Conservation (phyloP, 1,284 basidiomycete genomes). For the Flammula alnicola region DNA sequence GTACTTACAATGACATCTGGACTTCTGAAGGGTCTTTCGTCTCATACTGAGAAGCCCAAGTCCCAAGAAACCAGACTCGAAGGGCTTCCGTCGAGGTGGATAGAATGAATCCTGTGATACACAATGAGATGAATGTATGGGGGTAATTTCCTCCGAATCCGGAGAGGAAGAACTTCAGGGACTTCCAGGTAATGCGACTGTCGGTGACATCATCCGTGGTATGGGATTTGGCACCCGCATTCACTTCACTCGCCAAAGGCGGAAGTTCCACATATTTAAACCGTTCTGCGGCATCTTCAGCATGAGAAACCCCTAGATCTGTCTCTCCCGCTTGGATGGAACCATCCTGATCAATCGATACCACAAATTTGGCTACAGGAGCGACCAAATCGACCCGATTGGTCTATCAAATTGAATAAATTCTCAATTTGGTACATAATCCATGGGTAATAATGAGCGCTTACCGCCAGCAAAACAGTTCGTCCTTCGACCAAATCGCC, state of each 20-base stretch:
- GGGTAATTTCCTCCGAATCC: not conserved
- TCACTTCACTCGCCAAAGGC: not conserved
- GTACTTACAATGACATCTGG: not conserved
- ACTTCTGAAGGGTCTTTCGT: not conserved
- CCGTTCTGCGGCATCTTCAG: not conserved
- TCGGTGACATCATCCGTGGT: not conserved
- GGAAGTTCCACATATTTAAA: not conserved
- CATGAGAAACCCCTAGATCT: not conserved
- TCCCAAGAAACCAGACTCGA: not conserved
- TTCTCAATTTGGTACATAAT: not conserved
- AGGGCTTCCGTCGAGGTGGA: not conserved
- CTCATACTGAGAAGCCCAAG: not conserved
- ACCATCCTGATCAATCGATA: slow-evolving; percentile 5
- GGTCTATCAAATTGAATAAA: not conserved
- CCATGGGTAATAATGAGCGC: not conserved
- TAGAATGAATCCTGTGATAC: not conserved
- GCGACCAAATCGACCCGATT: slow-evolving; percentile 1
- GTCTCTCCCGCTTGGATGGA: slow-evolving; percentile 1
- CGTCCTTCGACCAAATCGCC: slow-evolving; percentile 6
- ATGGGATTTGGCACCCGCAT: too few relatives aligned
- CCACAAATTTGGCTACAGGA: slow-evolving; percentile 1
- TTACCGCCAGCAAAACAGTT: slow-evolving; percentile 5
- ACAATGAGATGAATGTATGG: not conserved
- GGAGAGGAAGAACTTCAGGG: not conserved
- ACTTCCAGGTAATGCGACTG: not conserved